Conservation (phyloP, 2,329 filamentous ascomycete species). For the Periconia macrospinosa region DNA sequence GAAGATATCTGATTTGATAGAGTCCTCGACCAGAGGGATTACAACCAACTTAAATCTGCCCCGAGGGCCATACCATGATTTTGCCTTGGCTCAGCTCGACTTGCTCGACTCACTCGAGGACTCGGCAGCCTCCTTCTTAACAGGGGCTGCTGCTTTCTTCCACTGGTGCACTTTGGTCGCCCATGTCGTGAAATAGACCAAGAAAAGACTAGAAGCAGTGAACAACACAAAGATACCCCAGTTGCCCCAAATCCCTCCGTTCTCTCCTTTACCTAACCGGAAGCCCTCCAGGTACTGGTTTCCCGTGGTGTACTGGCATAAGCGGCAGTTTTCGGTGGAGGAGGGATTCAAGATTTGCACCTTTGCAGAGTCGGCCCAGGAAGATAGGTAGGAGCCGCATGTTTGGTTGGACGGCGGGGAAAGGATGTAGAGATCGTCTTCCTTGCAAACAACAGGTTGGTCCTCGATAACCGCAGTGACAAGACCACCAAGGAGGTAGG, state of each 20-base stretch:
- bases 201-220: neutral
- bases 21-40: no score
- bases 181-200: neutral
- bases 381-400: slow-evolving; percentile 60
- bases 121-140: no score
- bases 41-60: no score
- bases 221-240: neutral
- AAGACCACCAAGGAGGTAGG: slow-evolving; percentile 43
- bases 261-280: neutral
- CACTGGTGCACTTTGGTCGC: no score
- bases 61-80: no score
- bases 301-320: slow-evolving; percentile 62
- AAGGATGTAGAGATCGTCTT: slow-evolving; percentile 42
- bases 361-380: slow-evolving; percentile 40
- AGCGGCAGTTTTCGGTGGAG: slow-evolving; percentile 57
- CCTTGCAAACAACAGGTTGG: slow-evolving; percentile 38
- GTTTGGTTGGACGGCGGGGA: slow-evolving; percentile 55
- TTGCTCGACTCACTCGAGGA: no score
- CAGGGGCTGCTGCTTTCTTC: no score
- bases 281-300: slow-evolving; percentile 57
- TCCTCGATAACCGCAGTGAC: slow-evolving; percentile 46
- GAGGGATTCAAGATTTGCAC: slow-evolving; percentile 55
- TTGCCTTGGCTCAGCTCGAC: no score
- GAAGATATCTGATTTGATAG: no score
- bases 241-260: neutral